Evolutionary conservation across 176 grass and related monocot species (phyloP).

Genomic region (Phyllostachys edulis): DNA sequence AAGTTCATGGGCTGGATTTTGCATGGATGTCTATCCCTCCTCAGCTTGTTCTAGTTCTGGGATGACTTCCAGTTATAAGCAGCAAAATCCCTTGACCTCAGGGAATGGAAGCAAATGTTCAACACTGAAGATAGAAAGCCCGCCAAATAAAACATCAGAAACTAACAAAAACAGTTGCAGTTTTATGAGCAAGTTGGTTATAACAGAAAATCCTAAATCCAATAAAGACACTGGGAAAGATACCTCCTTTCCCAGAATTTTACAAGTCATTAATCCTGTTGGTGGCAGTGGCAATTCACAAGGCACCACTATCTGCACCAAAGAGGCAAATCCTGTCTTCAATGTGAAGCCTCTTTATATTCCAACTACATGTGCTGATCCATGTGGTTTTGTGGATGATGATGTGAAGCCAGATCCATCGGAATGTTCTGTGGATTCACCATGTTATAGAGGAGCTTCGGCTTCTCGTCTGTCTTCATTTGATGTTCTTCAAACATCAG

Average conservation of each 20-base stretch:
- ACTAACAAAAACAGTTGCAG: neutral
- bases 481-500: conserved; percentile 23
- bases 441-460: conserved; percentile 51
- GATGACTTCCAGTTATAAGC: conserved; percentile 24
- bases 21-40: conserved; percentile 20
- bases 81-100: neutral
- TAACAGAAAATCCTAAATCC: conserved; percentile 15
- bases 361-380: conserved; percentile 10
- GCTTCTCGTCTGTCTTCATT: conserved; percentile 34
- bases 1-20: conserved; percentile 4
- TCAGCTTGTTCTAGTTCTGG: conserved; percentile 16
- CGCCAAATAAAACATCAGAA: conserved; percentile 32
- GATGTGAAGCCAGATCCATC: conserved; percentile 49
- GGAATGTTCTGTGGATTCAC: conserved; percentile 58
- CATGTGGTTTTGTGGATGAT: conserved; percentile 24
- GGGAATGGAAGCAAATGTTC: conserved; percentile 24
- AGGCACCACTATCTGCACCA: neutral
- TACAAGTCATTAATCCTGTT: conserved; percentile 6
- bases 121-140: conserved; percentile 36
- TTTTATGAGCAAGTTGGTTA: conserved; percentile 15
- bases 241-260: neutral
- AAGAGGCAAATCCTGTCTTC: conserved; percentile 28
- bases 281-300: neutral
- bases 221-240: conserved; percentile 16
- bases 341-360: conserved; percentile 27